Evolutionary conservation across 2,329 filamentous ascomycete species (phyloP).

Genomic region (Fusarium sp.): DNA sequence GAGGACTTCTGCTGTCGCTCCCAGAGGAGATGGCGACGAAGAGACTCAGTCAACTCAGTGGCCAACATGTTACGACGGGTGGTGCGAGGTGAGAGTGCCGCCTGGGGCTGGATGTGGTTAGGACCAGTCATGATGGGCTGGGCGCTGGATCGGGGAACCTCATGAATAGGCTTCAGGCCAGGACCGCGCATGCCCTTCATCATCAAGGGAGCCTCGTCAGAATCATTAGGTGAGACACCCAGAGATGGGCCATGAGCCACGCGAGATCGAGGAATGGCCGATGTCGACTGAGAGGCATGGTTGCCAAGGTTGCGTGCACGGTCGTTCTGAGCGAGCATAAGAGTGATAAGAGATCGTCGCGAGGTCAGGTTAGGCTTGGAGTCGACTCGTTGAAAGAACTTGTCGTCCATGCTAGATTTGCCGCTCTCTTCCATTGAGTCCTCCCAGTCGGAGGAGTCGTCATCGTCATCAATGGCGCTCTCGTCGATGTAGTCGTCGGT

Average conservation of each 20-base stretch:
- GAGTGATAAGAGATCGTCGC: conserved; percentile 87
- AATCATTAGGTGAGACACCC: conserved; percentile 68
- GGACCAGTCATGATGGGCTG: conserved; percentile 85
- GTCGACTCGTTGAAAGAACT: conserved; percentile 90
- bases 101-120: conserved; percentile 73
- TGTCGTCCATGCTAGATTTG: conserved; percentile 85
- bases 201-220: conserved; percentile 72
- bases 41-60: conserved; percentile 92
- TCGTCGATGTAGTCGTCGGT: conserved; percentile 81
- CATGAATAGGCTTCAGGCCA: conserved; percentile 67
- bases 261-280: conserved; percentile 76
- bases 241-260: conserved; percentile 60
- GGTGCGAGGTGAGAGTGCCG: conserved; percentile 88
- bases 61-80: conserved; percentile 96
- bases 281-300: conserved; percentile 74
- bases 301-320: conserved; percentile 77
- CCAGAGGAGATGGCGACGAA: conserved; percentile 92
- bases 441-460: conserved; percentile 72
- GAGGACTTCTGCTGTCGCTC: conserved; percentile 95
- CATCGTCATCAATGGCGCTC: conserved; percentile 83
- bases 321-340: conserved; percentile 84
- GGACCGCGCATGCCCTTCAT: conserved; percentile 70
- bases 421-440: conserved; percentile 83
- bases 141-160: conserved; percentile 74
- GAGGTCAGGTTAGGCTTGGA: conserved; percentile 88